A percentile compares a stretch with the other conserved stretches of the same genome.
phyloP scores from a whole-genome alignment of 208 protist species.

The Leptomonas pyrrhocoris region DNA sequence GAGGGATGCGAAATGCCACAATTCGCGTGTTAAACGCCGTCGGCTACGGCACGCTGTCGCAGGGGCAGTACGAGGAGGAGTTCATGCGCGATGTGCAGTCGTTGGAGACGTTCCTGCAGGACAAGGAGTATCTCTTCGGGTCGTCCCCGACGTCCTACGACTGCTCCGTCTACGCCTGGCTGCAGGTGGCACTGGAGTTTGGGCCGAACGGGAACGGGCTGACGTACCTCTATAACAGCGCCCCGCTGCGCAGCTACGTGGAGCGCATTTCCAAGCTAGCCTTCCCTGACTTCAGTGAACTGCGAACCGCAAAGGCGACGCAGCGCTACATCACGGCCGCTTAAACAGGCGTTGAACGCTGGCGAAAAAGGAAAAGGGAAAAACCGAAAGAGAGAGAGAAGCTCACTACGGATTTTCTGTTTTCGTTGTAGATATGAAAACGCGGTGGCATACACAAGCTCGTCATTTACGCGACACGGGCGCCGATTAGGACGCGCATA shows the following conservation, averaged over 20 bases:
- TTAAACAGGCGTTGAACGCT: conserved; percentile 3
- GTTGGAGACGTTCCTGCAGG: conserved; percentile 51
- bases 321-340: conserved; percentile 54
- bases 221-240: conserved; percentile 47
- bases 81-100: conserved; percentile 69
- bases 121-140: conserved; percentile 58
- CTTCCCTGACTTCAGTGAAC: conserved; percentile 63
- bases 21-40: conserved; percentile 60
- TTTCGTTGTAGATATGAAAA: too few species aligned
- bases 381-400: neutral
- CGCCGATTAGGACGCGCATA: too few species aligned
- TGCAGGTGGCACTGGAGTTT: conserved; percentile 62
- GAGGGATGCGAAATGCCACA: conserved; percentile 49
- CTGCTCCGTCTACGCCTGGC: conserved; percentile 67
- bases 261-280: conserved; percentile 50
- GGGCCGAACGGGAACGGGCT: conserved; percentile 49
- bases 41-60: conserved; percentile 51
- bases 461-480: too few species aligned
- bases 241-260: conserved; percentile 49
- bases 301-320: conserved; percentile 42
- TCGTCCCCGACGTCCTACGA: conserved; percentile 65
- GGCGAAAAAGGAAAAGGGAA: too few species aligned
- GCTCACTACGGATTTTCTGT: too few species aligned
- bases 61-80: conserved; percentile 57
- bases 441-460: too few species aligned